These are phyloP conservation scores for Leucoagaricus sp. DNA, from an alignment of 1,284 basidiomycete species.

Conservation along the genomic window DNA sequence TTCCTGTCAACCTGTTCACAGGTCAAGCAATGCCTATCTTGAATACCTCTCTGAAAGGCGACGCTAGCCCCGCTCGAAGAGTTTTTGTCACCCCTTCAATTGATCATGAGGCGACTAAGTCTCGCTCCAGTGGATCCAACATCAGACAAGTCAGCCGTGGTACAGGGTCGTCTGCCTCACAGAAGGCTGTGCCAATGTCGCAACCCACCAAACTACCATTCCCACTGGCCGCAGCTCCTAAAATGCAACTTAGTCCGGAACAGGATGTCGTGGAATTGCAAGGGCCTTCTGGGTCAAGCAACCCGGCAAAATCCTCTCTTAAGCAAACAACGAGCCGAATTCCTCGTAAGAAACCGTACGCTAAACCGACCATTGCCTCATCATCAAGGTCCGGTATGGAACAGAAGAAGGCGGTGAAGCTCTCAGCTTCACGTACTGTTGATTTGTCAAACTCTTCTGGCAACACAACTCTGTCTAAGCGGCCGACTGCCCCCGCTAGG, in stretches of 20 bases:
- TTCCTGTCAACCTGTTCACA: conserved; percentile 14
- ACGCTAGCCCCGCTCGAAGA: conserved; percentile 19
- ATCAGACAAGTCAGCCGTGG: neutral
- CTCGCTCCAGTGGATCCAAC: neutral
- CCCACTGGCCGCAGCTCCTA: conserved; percentile 36
- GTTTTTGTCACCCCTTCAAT: conserved; percentile 10
- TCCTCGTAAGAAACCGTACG: conserved; percentile 72
- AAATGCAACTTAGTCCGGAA: conserved; percentile 10
- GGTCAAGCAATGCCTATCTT: conserved; percentile 16
- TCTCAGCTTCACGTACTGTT: conserved; percentile 18
- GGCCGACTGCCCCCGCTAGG: neutral
- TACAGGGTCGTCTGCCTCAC: neutral
- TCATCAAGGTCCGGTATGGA: neutral
- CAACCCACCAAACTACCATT: conserved; percentile 41
- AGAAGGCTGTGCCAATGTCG: conserved; percentile 25
- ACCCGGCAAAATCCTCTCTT: conserved; percentile 44
- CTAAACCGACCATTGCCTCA: conserved; percentile 35
- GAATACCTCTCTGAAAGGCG: conserved; percentile 22
- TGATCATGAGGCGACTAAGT: neutral
- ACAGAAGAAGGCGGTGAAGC: conserved; percentile 18
- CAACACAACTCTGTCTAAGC: neutral
- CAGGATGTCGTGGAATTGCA: conserved; percentile 12
- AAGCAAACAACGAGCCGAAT: conserved; percentile 66
- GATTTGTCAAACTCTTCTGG: conserved; percentile 17
- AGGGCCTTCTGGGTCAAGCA: conserved; percentile 20